Base-by-base conservation (phyloP, 179 eudicot species). In the Silene coronaria region DNA sequence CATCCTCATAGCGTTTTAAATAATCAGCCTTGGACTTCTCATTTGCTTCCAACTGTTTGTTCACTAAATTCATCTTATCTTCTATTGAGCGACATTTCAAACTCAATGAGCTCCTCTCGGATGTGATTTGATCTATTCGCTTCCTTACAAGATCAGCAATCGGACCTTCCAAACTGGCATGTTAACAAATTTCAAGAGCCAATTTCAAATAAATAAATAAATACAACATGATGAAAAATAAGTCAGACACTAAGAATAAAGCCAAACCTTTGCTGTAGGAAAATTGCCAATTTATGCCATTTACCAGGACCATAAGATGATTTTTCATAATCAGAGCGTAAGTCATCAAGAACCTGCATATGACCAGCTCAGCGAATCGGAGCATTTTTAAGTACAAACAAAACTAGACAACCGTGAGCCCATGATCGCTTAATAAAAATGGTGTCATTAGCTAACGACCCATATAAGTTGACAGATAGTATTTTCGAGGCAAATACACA, bases 241-340 rank as follows among this genome's bases (percentile, higher is more conserved):
- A 14, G 27, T 2, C 36, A 27, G 2, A 65, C 10, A 32, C 19
- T 45, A 17, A 38, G 45, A 38, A 45, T 6, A 17, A 75, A 67
- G 1, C 48, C 86, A 26, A 75, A 95, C 99, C 99, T 96, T 64
- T 96, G 97, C 77, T 82, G 90, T 48, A 96, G 85, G 79, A 92
- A 96, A 14, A 69, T 36, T 58, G 88, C 78, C 75, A 90, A 81
- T 71, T 91, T 96, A 64, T 63, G 86, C 97, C 97, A 93, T 78
- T 93, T 96, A 71, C 88, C 99, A 34, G 97, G 99, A 75, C 99
- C 99, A 81, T 87, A 85, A 79, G 85, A 86, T 70, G 96, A 82
- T 42, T 86, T 80, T 73, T 91, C 99, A 82, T 87, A 96, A 68
- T 90, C 89, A 26, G 87, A 62, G n/a, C 91, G 70, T 32, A 96